phyloP scores from a whole-genome alignment of 495 filamentous ascomycete species.

The Articulospora tetracladia region DNA sequence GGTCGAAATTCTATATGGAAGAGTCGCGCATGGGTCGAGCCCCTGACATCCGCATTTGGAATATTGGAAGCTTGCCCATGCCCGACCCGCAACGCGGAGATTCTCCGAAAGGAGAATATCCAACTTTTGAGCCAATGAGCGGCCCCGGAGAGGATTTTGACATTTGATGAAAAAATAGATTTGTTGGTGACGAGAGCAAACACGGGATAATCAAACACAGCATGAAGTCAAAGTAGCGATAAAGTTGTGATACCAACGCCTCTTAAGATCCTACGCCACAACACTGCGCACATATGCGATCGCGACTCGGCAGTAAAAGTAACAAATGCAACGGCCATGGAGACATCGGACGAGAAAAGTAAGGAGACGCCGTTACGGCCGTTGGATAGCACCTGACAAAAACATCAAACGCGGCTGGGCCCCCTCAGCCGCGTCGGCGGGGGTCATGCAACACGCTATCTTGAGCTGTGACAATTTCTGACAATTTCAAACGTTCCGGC shows the following conservation, averaged over 20 bases:
- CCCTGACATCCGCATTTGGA: background rate
- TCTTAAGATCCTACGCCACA: background rate
- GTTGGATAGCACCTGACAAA: background rate
- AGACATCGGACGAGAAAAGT: no score
- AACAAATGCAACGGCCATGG: no score
- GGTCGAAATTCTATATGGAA: background rate
- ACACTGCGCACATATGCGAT: no score
- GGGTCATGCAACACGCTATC: background rate
- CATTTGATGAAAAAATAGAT: background rate
- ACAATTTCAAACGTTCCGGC: background rate
- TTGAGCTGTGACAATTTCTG: background rate
- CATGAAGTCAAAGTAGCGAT: background rate
- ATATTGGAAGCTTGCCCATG: background rate
- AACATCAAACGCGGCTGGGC: background rate
- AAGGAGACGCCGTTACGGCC: background rate
- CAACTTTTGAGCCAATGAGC: background rate
- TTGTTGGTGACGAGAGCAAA: background rate
- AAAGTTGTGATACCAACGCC: background rate
- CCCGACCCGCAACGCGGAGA: background rate
- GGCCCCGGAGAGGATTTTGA: background rate
- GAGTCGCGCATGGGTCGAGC: background rate
- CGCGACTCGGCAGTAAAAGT: no score
- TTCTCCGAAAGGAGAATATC: background rate
- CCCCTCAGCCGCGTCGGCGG: no score
- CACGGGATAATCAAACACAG: background rate